phyloP scores from a whole-genome alignment of 306 rosid species.

The Ormosia emarginata region DNA sequence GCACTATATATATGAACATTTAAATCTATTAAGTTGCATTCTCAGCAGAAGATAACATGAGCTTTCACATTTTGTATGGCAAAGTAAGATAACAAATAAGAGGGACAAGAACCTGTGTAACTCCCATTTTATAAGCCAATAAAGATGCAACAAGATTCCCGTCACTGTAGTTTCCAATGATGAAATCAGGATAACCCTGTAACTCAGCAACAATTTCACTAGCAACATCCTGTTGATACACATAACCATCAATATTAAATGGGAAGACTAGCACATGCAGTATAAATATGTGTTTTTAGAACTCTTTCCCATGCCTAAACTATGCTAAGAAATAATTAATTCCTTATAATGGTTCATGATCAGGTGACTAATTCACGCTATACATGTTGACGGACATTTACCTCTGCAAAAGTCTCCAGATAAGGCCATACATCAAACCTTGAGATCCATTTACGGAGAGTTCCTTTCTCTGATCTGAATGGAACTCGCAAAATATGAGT shows the following conservation, averaged over 20 bases:
- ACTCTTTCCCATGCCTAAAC: not conserved
- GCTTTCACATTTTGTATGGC: slow-evolving; percentile 2
- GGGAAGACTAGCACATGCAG: not conserved
- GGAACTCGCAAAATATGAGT: slow-evolving; percentile 90
- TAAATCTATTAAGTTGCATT: slow-evolving; percentile 17
- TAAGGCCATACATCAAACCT: slow-evolving; percentile 98
- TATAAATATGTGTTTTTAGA: not conserved
- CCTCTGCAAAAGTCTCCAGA: slow-evolving; percentile 92
- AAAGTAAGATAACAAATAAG: not conserved
- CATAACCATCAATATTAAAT: slow-evolving; percentile 14
- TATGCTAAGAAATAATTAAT: not conserved
- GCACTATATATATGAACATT: slow-evolving; percentile 53
- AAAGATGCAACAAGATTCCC: slow-evolving; percentile 94
- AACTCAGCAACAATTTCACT: slow-evolving; percentile 80
- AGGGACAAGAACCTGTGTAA: slow-evolving; percentile 68
- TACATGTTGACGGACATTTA: slow-evolving; percentile 19
- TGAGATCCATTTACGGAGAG: slow-evolving; percentile 85
- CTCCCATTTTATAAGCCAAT: slow-evolving; percentile 87
- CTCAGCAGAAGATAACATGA: not conserved
- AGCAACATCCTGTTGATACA: slow-evolving; percentile 65
- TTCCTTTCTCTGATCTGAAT: slow-evolving; percentile 74
- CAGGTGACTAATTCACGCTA: not conserved
- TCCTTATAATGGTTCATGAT: not conserved
- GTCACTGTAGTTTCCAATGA: slow-evolving; percentile 95
- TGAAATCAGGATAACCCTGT: slow-evolving; percentile 79